Evolutionary conservation across 169 alveolate genomes (phyloP), one percentile per base, ranked within the genome.

Genomic region (Eimeria falciformis): DNA sequence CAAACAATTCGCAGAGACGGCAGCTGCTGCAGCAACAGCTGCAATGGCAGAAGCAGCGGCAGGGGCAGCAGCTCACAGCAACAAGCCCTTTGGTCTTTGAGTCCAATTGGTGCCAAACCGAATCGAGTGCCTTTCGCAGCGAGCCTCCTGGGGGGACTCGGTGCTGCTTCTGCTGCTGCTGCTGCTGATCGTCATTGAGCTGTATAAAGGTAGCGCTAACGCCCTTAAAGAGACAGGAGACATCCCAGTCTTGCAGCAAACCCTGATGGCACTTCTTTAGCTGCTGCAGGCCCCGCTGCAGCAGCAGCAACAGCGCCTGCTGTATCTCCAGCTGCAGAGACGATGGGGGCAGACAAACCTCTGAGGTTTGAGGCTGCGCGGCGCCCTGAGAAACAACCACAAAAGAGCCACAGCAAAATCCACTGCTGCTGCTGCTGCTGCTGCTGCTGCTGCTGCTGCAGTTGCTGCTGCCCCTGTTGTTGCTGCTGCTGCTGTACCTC

Each of bases 61-160:
- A 5, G 25, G 33, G 29, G 71, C 71, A 29, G 75, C 18, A n/a
- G 25, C 77, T 55, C n/a, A 82, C 90, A 25, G 75, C 90, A 1
- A 82, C 90, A 4, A 82, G 56, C 56, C 29, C 77, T 23, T 53
- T 17, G 9, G 65, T 82, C 21, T 82, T 82, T 18, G 33, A 56
- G 37, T 82, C 90, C 40, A 82, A 43, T 27, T 37, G 68, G 23
- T 82, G 75, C 90, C 90, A 82, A 23, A 82, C 79, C 5, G 90
- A 66, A 21, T 37, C 47, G 55, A 21, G 79, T 46, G 33, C 91
- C 23, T 23, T 40, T 69, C 47, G 40, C 45, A 18, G 25, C 9
- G 71, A 58, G 27, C 71, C 71, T 27, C 71, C 71, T 21, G 5
- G 29, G 5, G 46, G 29, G 23, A 3, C 27, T 55, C 84, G 25